Evolutionary conservation across 140 eudicot genomes (phyloP).

Genomic region (Flaveria floridana): DNA sequence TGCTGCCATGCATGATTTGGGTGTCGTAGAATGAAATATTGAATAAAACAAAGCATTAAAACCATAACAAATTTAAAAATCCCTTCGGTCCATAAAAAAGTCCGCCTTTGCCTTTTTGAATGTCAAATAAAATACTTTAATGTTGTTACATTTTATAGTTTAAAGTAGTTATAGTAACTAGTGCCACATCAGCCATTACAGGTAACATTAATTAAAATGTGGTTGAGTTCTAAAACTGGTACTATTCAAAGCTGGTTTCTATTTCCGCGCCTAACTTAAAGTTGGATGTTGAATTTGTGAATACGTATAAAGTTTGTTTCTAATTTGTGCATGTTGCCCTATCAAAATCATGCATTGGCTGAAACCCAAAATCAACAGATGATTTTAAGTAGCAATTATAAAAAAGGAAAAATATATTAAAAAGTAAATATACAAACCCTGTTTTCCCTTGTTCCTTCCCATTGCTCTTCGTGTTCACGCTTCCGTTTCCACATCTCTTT

Average conservation of each 20-base stretch:
- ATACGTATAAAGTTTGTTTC: not conserved
- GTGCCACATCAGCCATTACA: conserved; percentile 3
- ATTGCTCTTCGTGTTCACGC: conserved; percentile 99
- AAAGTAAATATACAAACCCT: conserved; percentile 57
- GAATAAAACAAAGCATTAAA: not conserved
- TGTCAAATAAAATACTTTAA: not conserved
- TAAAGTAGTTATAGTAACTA: conserved; percentile 9
- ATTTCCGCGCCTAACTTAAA: not conserved
- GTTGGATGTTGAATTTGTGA: not conserved
- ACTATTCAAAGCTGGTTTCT: not conserved
- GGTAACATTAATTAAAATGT: not conserved
- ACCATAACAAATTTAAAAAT: not conserved
- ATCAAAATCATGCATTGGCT: conserved; percentile 19
- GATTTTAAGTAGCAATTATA: conserved; percentile 2
- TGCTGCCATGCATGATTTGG: conserved; percentile 8
- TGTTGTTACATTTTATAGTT: not conserved
- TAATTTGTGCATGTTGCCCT: not conserved
- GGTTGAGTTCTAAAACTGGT: not conserved
- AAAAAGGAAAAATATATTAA: not conserved
- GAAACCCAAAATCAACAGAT: conserved; percentile 1
- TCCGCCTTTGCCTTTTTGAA: not conserved
- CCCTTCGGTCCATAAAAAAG: not conserved
- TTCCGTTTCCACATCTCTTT: conserved; percentile 92
- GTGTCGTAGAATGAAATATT: not conserved
- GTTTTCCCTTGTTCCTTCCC: conserved; percentile 99